A percentile compares a stretch with the other conserved stretches of the same genome.
Evolutionary conservation across 2,329 filamentous ascomycete genomes (phyloP).

Genomic region (Cladorrhinum sp.): DNA sequence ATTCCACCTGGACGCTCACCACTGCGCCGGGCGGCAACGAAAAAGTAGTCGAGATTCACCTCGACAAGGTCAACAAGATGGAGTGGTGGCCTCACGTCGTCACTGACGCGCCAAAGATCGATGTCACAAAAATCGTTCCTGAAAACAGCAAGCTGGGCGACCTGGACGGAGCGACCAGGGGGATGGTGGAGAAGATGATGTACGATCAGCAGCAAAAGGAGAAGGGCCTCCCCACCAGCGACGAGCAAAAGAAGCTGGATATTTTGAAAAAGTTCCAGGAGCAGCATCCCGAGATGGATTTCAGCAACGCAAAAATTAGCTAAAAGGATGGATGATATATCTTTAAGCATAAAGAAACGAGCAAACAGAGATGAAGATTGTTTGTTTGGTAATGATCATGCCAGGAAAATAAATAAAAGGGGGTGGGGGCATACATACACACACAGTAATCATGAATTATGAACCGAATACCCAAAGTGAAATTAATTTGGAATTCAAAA

Average conservation of each 20-base stretch:
- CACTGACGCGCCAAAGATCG: conserved; percentile 82
- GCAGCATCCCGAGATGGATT: conserved; percentile 72
- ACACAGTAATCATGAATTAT: not conserved
- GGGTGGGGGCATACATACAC: not conserved
- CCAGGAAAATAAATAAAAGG: not conserved
- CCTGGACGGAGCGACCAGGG: conserved; percentile 87
- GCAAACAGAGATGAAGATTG: not conserved
- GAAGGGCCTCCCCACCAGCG: conserved; percentile 79
- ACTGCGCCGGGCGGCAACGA: conserved; percentile 64
- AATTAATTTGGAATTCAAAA: too few species aligned
- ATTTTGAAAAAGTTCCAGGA: conserved; percentile 90
- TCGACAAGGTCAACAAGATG: conserved; percentile 95
- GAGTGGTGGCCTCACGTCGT: conserved; percentile 98
- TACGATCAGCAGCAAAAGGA: conserved; percentile 98
- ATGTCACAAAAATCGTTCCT: conserved; percentile 90
- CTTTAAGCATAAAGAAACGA: too few species aligned
- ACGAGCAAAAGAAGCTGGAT: conserved; percentile 93
- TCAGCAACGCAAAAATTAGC: conserved; percentile 66
- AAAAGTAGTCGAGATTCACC: conserved; percentile 62
- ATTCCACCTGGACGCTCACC: conserved; percentile 91
- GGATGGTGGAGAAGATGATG: conserved; percentile 99
- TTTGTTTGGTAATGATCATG: not conserved
- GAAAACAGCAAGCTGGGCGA: conserved; percentile 90
- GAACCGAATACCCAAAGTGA: not conserved
- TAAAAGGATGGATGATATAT: conserved; percentile 30